phyloP scores from a whole-genome alignment of 352 stramenopile genomes.

The Phytopythium kandeliae region DNA sequence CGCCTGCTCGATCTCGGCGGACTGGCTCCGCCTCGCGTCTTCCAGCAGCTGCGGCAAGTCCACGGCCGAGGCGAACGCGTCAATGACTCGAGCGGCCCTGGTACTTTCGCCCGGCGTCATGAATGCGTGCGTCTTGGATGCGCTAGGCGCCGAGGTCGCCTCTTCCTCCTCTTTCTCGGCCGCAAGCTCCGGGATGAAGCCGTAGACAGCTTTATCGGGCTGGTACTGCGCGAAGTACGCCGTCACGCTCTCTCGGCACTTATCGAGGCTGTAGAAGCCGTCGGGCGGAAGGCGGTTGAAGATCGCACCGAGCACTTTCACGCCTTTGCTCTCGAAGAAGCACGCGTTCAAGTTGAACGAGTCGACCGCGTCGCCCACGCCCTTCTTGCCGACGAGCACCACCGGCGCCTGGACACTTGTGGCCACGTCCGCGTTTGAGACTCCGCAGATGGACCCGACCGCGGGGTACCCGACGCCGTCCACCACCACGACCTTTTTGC shows the following conservation, averaged over 20 bases:
- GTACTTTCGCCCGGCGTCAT: constrained; percentile 17
- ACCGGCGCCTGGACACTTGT: constrained; percentile 69
- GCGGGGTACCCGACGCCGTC: constrained; percentile 97
- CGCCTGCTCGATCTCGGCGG: not conserved
- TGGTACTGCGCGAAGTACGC: constrained; percentile 90
- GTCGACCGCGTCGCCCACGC: constrained; percentile 97
- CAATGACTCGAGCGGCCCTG: constrained; percentile 29
- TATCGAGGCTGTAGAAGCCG: constrained; percentile 94
- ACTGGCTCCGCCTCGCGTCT: constrained; percentile 18
- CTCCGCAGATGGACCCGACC: constrained; percentile 73
- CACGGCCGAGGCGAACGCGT: constrained; percentile 29
- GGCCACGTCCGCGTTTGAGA: constrained; percentile 74
- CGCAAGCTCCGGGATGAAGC: constrained; percentile 75
- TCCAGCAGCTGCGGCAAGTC: constrained; percentile 32
- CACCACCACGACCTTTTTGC: constrained; percentile 92
- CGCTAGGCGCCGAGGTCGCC: constrained; percentile 9
- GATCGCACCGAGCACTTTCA: constrained; percentile 93
- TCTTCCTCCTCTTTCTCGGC: constrained; percentile 14
- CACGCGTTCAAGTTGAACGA: constrained; percentile 96
- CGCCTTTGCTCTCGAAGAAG: constrained; percentile 90
- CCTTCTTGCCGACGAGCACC: constrained; percentile 93
- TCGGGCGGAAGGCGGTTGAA: constrained; percentile 93
- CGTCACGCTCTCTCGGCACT: constrained; percentile 86
- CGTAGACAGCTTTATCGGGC: constrained; percentile 63
- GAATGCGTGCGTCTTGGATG: constrained; percentile 17